These are phyloP conservation scores for Globisporangium takayamanum DNA, from an alignment of 352 stramenopile species.

Conservation along the genomic window DNA sequence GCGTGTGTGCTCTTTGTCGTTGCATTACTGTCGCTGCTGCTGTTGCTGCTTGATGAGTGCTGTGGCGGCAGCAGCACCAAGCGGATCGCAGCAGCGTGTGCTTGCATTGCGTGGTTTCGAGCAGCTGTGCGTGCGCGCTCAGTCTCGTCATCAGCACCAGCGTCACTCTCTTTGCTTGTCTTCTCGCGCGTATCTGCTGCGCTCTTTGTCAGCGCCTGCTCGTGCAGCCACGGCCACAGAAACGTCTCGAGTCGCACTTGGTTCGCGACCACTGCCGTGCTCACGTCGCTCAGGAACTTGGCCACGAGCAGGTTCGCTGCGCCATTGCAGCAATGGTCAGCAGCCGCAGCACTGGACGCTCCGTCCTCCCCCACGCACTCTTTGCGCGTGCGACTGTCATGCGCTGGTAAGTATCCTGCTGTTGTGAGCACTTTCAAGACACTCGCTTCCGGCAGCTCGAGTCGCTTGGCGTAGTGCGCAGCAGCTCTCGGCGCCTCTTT, in stretches of 20 bases:
- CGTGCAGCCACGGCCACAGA: slow-evolving; percentile 50
- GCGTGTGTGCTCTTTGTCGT: slow-evolving; percentile 17
- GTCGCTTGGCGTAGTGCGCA: slow-evolving; percentile 61
- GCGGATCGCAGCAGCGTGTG: slow-evolving; percentile 14
- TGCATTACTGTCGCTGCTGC: background rate
- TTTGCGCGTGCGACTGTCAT: background rate
- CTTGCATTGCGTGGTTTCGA: slow-evolving; percentile 7
- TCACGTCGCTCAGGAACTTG: slow-evolving; percentile 54
- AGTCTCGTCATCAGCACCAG: background rate
- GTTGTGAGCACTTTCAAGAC: slow-evolving; percentile 17
- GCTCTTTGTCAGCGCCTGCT: slow-evolving; percentile 6
- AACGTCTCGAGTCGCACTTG: slow-evolving; percentile 34
- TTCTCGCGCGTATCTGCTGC: background rate
- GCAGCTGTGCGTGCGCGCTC: background rate
- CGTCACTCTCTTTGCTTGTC: background rate
- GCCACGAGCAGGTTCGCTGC: slow-evolving; percentile 26
- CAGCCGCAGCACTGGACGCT: slow-evolving; percentile 4
- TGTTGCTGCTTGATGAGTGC: background rate
- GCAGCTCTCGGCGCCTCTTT: slow-evolving; percentile 38
- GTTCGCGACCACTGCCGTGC: slow-evolving; percentile 24
- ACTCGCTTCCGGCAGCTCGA: slow-evolving; percentile 26
- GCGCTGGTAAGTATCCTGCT: background rate
- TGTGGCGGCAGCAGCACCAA: slow-evolving; percentile 12
- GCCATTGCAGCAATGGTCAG: background rate
- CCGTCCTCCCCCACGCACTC: background rate